phyloP scores from a whole-genome alignment of 2,329 filamentous ascomycete species.

The Talaromyces verruculosus region DNA sequence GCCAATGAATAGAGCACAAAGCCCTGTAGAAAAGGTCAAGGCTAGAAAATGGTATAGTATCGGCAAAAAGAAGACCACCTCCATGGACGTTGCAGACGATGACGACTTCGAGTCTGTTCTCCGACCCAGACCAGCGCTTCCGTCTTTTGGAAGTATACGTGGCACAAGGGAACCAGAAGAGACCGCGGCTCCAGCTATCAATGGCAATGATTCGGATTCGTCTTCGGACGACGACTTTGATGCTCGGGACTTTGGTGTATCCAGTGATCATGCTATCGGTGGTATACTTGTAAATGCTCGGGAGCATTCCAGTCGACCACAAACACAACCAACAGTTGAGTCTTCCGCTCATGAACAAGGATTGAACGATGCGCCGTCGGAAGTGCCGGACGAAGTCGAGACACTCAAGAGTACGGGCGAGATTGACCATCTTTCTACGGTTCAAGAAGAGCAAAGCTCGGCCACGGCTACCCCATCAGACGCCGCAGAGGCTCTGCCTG shows the following conservation, averaged over 20 bases:
- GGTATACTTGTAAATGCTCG: conserved; percentile 49
- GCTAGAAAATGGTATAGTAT: conserved; percentile 40
- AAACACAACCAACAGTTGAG: background rate
- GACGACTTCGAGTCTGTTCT: conserved; percentile 58
- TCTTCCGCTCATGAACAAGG: background rate
- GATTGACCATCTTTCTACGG: conserved; percentile 15
- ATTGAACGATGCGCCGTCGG: background rate
- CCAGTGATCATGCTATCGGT: conserved; percentile 55
- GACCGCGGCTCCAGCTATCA: conserved; percentile 24
- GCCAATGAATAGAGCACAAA: conserved; percentile 33
- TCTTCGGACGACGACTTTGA: conserved; percentile 50
- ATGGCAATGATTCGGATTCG: conserved; percentile 34
- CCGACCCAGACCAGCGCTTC: conserved; percentile 59
- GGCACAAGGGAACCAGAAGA: conserved; percentile 36
- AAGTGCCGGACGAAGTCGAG: background rate
- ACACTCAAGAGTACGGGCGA: background rate
- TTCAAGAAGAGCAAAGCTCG: conserved; percentile 14
- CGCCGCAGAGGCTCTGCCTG: background rate
- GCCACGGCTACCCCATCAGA: background rate
- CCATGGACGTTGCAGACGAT: conserved; percentile 35
- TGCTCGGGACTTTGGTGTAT: conserved; percentile 35
- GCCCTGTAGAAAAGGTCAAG: conserved; percentile 37
- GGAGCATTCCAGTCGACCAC: background rate
- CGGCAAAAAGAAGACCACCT: conserved; percentile 34
- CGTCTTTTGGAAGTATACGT: conserved; percentile 64